Percentiles rank a stretch among this genome's conserved stretches.
phyloP scores from a whole-genome alignment of 495 filamentous ascomycete species.

The Copromyces sp. region DNA sequence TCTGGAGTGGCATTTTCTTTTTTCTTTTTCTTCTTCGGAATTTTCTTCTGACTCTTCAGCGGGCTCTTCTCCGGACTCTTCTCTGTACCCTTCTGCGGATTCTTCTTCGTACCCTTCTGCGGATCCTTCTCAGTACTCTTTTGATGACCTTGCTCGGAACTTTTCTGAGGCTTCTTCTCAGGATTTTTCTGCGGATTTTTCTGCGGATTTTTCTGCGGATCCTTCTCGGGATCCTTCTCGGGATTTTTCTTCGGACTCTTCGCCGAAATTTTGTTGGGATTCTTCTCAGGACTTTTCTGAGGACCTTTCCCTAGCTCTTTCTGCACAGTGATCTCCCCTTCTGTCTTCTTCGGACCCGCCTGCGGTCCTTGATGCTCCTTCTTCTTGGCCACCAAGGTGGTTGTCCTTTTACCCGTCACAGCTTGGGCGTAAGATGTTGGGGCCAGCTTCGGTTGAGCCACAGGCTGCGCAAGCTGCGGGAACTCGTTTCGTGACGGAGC shows the following conservation, averaged over 20 bases:
- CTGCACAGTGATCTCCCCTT: neutral
- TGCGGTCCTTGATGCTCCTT: neutral
- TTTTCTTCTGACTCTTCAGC: neutral
- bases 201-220: no score
- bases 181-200: neutral
- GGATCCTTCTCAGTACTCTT: neutral
- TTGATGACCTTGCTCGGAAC: neutral
- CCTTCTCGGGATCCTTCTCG: neutral
- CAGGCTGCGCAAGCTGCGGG: neutral
- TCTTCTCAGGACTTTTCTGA: neutral
- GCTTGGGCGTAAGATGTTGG: slow-evolving; percentile 1
- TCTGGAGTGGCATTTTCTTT: neutral
- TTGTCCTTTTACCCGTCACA: neutral
- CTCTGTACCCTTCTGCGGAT: neutral
- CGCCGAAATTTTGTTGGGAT: neutral
- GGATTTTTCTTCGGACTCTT: neutral
- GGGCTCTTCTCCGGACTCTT: neutral
- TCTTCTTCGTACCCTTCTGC: neutral
- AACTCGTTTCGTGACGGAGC: neutral
- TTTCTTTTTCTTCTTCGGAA: neutral
- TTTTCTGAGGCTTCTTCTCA: neutral
- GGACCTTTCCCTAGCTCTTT: neutral
- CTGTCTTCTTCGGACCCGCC: neutral
- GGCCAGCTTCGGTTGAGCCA: neutral
- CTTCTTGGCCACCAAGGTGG: neutral